Percentiles rank a stretch among this genome's conserved stretches.
phyloP scores from a whole-genome alignment of 331 rosid genomes.

The Quercus tomentella region DNA sequence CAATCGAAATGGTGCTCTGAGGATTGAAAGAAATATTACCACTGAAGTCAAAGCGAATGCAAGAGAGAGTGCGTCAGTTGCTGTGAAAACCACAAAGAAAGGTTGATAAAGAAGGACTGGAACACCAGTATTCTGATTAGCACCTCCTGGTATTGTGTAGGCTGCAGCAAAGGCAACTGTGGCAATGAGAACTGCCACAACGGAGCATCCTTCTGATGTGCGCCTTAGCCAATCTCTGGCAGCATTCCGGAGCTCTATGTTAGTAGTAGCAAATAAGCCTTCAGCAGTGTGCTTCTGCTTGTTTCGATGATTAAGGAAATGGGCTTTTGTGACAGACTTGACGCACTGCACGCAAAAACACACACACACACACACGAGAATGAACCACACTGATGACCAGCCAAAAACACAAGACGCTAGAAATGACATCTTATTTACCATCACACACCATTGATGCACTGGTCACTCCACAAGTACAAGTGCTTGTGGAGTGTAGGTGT shows the following conservation, averaged over 20 bases:
- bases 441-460: no score
- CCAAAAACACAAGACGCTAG: background rate
- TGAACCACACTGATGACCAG: no score
- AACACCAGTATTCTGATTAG: background rate
- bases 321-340: background rate
- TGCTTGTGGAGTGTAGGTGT: no score
- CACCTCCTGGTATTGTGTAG: constrained; percentile 10
- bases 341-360: background rate
- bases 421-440: background rate
- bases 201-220: constrained; percentile 8
- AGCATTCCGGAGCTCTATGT: background rate
- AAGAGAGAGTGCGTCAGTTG: constrained; percentile 6
- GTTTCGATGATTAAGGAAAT: background rate
- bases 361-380: no score
- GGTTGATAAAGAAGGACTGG: background rate
- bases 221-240: constrained; percentile 7
- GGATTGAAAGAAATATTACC: constrained; percentile 14
- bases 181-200: constrained; percentile 6
- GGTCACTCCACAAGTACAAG: no score
- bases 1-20: constrained; percentile 6
- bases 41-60: constrained; percentile 10
- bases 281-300: background rate
- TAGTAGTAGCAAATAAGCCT: background rate
- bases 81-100: constrained; percentile 13
- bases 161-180: constrained; percentile 17